Conservation (phyloP, 257 asterid species). For the Solanum paucissectum region DNA sequence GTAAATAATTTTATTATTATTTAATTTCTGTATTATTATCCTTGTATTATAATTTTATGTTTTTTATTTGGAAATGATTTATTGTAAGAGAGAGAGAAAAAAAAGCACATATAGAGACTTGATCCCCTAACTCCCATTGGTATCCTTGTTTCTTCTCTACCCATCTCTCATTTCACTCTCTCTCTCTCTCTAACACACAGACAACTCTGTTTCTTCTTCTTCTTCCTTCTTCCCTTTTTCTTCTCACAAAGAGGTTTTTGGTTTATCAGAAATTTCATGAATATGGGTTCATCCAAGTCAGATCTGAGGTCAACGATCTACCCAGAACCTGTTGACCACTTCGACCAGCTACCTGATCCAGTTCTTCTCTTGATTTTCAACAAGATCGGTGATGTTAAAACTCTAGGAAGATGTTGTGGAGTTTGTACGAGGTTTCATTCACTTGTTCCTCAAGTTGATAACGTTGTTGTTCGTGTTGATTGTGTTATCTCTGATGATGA, state of each 20-base stretch:
- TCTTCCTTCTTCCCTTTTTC: background rate
- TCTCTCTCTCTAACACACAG: background rate
- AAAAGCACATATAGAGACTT: background rate
- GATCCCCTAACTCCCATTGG: background rate
- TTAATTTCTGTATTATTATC: background rate
- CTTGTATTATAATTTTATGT: too few relatives aligned
- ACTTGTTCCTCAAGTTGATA: slow-evolving; percentile 73
- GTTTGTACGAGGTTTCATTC: slow-evolving; percentile 66
- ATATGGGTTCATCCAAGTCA: slow-evolving; percentile 33
- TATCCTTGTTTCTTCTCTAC: background rate
- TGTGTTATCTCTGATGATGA: slow-evolving; percentile 95
- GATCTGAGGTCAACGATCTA: slow-evolving; percentile 43
- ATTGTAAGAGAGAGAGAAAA: too few relatives aligned
- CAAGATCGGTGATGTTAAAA: slow-evolving; percentile 82
- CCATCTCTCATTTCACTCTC: background rate
- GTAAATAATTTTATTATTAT: background rate
- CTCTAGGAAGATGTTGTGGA: slow-evolving; percentile 73
- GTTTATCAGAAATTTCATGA: background rate
- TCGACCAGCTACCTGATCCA: slow-evolving; percentile 68
- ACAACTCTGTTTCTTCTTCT: background rate
- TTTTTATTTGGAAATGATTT: too few relatives aligned
- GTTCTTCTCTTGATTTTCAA: slow-evolving; percentile 66
- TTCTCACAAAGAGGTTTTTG: background rate
- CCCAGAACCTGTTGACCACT: slow-evolving; percentile 60
- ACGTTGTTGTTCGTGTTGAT: slow-evolving; percentile 83